Base-by-base conservation (phyloP, 1,284 basidiomycete species). In the Moesziomyces aphidis region DNA sequence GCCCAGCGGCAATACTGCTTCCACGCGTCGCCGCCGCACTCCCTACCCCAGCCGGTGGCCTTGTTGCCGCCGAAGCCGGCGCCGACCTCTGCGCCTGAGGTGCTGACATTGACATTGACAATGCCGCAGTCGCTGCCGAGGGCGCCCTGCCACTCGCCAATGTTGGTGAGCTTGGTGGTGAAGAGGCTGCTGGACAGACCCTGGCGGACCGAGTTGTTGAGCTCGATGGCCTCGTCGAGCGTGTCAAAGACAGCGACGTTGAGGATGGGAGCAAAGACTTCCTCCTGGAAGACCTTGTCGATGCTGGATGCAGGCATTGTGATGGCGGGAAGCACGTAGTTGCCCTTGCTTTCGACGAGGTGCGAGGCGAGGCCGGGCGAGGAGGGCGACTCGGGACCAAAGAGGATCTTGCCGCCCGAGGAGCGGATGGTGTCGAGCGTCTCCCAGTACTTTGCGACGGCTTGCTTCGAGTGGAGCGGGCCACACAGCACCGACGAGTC, bases 21-120 rank as follows among this genome's bases (percentile, higher is more conserved):
- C 95, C 95, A 97, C 24, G 95, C 92, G 85, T 97, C 95, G 50
- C 95, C 95, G 39, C 95, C 95, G 17, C 93, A 94, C 86, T 97
- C 95, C 60, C 95, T 90, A n/a, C 95, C 95, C 94, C 93, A 94
- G 64, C 87, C 87, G 2, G 86, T 87, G 43, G 62, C 91, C 90
- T 95, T 95, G 88, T 96, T 96, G 47, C 95, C 95, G 55, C 94
- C 94, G 81, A 97, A 97, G 0, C 92, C 93, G 9, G 91, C 91
- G 54, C 91, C 91, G 68, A 97, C 97, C 86, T 98, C 95, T 19
- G 95, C 95, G 23, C 95, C 95, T 79, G 91, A 93, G 0, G 94
- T 96, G 49, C 93, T 93, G 55, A 94, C 93, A 83, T 78, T 80
- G 42, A 80, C 78, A 59, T 80, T 80, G 43, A 80, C 78, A 53